These are phyloP conservation scores for Aspergillus aculeatus DNA, from an alignment of 2,329 filamentous ascomycete genomes.

Conservation along the genomic window DNA sequence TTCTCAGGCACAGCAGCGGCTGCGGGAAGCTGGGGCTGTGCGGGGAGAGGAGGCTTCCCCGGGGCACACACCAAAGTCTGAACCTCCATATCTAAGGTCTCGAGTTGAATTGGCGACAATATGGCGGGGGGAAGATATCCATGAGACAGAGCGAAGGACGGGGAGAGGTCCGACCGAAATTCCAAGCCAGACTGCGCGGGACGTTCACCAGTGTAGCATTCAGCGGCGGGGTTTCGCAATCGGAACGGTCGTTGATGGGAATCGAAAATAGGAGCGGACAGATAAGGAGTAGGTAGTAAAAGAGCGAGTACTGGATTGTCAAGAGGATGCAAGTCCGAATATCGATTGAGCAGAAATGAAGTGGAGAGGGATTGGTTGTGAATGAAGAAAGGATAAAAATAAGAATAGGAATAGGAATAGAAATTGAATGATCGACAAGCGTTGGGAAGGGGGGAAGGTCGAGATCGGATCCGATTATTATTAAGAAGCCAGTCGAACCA, in stretches of 20 bases:
- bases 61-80: conserved; percentile 24
- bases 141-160: conserved; percentile 21
- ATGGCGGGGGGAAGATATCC: conserved; percentile 20
- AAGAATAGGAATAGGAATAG: not conserved
- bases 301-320: not conserved
- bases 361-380: not conserved
- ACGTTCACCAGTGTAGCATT: not conserved
- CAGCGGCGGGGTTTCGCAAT: not conserved
- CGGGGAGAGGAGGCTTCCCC: conserved; percentile 17
- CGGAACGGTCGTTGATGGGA: not conserved
- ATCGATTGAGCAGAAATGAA: not conserved
- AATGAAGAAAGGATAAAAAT: not conserved
- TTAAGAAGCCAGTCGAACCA: not conserved
- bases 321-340: not conserved
- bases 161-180: conserved; percentile 2
- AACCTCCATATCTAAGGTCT: conserved; percentile 28
- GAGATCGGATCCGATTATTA: not conserved
- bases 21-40: conserved; percentile 13
- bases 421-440: not conserved
- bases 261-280: not conserved
- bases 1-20: conserved; percentile 20
- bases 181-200: conserved; percentile 2
- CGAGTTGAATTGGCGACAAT: conserved; percentile 10
- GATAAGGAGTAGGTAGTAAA: not conserved
- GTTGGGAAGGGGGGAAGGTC: not conserved